Conservation (phyloP, 345 rosid genomes). For the Nephelium lappaceum region DNA sequence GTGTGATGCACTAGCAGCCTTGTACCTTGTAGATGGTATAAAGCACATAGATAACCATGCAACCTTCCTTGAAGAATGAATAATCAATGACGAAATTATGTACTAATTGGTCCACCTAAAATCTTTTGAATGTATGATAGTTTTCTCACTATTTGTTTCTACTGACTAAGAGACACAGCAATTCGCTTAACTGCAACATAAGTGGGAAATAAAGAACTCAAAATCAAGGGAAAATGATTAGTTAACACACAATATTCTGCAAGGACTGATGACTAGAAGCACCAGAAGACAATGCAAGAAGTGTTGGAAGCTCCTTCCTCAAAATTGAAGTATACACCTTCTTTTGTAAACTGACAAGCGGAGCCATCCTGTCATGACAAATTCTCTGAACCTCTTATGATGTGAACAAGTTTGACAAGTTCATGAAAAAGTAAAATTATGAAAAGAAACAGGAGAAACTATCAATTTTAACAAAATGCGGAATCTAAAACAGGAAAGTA, state of each 20-base stretch:
- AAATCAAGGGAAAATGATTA: slow-evolving; percentile 16
- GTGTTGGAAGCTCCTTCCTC: slow-evolving; percentile 90
- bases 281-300: slow-evolving; percentile 69
- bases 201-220: not conserved
- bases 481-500: slow-evolving; percentile 6
- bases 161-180: not conserved
- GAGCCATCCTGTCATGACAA: slow-evolving; percentile 66
- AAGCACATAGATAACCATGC: not conserved
- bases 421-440: not conserved
- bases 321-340: slow-evolving; percentile 72
- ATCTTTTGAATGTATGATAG: not conserved
- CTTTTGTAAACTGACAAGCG: slow-evolving; percentile 73
- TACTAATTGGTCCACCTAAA: not conserved
- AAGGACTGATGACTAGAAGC: slow-evolving; percentile 65
- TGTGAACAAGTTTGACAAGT: not conserved
- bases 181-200: not conserved
- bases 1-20: not conserved
- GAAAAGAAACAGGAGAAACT: not conserved
- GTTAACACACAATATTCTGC: slow-evolving; percentile 71
- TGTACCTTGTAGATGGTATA: not conserved
- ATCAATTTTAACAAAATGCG: not conserved
- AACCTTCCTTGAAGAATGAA: not conserved
- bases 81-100: not conserved
- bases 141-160: not conserved
- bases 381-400: slow-evolving; percentile 13